A percentile compares a stretch with the other conserved stretches of the same genome.
phyloP scores from a whole-genome alignment of 441 rosid genomes.

The Codiaeum variegatum region DNA sequence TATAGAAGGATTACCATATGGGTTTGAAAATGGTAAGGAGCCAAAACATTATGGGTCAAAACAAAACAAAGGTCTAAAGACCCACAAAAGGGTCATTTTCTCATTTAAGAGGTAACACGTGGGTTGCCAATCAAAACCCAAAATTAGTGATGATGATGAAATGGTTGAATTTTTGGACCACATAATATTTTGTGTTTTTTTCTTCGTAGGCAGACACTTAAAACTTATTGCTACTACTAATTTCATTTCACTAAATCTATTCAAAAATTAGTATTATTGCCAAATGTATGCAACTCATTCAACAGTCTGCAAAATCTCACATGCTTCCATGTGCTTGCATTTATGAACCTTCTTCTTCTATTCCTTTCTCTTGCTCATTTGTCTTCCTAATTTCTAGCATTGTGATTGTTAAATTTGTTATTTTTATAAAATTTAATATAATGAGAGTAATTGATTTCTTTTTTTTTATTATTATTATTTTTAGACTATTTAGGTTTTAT shows the following conservation, averaged over 20 bases:
- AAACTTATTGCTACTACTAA: too few species aligned
- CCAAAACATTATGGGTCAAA: conserved; percentile 12
- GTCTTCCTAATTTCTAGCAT: background rate
- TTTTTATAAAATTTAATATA: too few species aligned
- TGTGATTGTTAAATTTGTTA: background rate
- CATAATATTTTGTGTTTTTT: conserved; percentile 9
- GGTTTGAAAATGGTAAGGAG: background rate
- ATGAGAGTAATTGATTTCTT: too few species aligned
- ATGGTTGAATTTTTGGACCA: conserved; percentile 21
- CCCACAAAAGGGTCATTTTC: conserved; percentile 12
- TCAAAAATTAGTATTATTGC: background rate
- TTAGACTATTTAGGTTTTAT: too few species aligned
- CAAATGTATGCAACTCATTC: conserved; percentile 12
- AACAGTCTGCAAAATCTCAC: conserved; percentile 27
- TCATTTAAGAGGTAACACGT: conserved; percentile 14
- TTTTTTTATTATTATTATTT: too few species aligned
- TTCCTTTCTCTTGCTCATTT: background rate
- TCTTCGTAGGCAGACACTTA: conserved; percentile 10
- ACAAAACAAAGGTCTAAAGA: background rate
- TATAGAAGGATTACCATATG: background rate
- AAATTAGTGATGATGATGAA: background rate
- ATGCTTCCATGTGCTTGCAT: conserved; percentile 49
- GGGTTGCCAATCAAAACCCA: conserved; percentile 7
- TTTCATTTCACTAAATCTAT: background rate
- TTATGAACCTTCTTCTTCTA: conserved; percentile 12